These are phyloP conservation scores for Sporothrix humicola DNA, from an alignment of 2,329 filamentous ascomycete genomes.

Conservation along the genomic window DNA sequence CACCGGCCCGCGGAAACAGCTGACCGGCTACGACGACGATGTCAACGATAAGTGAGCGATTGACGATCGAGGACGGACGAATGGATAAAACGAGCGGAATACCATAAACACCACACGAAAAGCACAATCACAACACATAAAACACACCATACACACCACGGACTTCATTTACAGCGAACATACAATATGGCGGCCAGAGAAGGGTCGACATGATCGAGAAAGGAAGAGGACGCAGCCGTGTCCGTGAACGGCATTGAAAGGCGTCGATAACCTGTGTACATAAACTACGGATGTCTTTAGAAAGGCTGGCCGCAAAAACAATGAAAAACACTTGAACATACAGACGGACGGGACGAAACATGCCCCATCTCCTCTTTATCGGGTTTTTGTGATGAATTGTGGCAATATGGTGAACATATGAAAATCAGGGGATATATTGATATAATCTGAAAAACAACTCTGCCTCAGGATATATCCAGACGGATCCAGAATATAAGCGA, in stretches of 20 bases:
- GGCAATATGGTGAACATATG: too few species aligned
- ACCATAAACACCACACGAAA: background rate
- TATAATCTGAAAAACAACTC: background rate
- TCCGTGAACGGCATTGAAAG: background rate
- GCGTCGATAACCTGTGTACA: background rate
- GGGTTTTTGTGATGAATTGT: too few species aligned
- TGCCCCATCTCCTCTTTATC: background rate
- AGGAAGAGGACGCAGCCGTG: slow-evolving; percentile 5
- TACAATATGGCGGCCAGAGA: slow-evolving; percentile 8
- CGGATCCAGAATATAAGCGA: background rate
- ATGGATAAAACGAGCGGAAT: background rate
- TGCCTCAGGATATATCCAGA: too few species aligned
- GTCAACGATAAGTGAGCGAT: slow-evolving; percentile 37
- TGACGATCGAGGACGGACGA: background rate
- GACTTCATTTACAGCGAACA: slow-evolving; percentile 19
- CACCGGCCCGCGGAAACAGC: slow-evolving; percentile 61
- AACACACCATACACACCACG: background rate
- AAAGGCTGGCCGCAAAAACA: background rate
- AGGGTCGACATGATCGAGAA: background rate
- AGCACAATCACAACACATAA: background rate
- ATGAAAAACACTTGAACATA: background rate
- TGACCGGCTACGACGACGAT: slow-evolving; percentile 66
- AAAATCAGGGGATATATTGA: background rate
- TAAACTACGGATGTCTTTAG: slow-evolving; percentile 15
- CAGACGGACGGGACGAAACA: background rate